Base-by-base conservation (phyloP, 2,329 filamentous ascomycete species). In the Penicillium sp. region DNA sequence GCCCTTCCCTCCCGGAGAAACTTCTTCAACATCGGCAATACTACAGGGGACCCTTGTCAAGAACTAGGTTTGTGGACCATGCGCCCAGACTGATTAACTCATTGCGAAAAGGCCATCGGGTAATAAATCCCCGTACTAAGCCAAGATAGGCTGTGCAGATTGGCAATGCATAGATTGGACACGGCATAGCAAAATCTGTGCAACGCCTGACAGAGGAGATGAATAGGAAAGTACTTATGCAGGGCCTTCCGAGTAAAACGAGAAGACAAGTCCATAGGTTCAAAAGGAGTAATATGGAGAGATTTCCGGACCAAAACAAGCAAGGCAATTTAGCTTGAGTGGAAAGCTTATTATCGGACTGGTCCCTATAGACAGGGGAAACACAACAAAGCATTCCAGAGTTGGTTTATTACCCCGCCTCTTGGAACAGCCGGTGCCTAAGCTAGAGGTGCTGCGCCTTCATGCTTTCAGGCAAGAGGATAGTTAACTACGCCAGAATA, bases 251-350 rank as follows among this genome's bases (percentile, higher is more conserved):
- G 31, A 40, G 33, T 28, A n/a, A 19, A 11, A 49, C 5, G 9
- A 24, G 24, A 49, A 45, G 36, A 13, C 13, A 33, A 42, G 24
- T 31, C 19, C 34, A 29, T 19, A 36, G 16, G n/a, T 29, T 33
- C 19, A 26, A 5, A 37, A 40, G 33, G 4, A 10, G 29, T 33
- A 34, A 39, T 48, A 55, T 53, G 54, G 54, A 53, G 54, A 5
- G 23, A 21, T 21, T 39, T 14, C 54, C 54, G 50, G 33, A 42
- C 40, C 46, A 14, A 50, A 56, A 53, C 18, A n/a, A n/a, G n/a
- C n/a, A n/a, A 28, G 53, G 53, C 24, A 55, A 45, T 44, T 21
- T 19, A 13, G 48, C 34, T 44, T 24, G 14, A 29, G 11, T 36
- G 21, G 47, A 31, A 50, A 47, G 28, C 33, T 23, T 21, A 40